These are phyloP conservation scores for Rhodofomes roseus DNA, from an alignment of 1,284 basidiomycete species.

Conservation along the genomic window DNA sequence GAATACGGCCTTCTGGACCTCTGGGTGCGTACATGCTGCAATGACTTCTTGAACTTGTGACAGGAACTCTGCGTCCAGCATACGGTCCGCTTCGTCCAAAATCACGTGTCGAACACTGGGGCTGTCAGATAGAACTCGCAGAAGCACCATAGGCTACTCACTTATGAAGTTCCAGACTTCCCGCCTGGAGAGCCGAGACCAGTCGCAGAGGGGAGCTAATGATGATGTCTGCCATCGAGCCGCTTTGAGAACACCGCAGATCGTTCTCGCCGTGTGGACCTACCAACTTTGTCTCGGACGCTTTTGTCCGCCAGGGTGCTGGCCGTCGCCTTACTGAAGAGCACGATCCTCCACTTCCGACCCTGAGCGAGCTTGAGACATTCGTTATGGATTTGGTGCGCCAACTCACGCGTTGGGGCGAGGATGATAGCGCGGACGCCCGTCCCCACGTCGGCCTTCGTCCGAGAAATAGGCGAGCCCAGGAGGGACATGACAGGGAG, in stretches of 20 bases:
- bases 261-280: slow-evolving; percentile 23
- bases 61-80: slow-evolving; percentile 88
- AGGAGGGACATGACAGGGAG: slow-evolving; percentile 76
- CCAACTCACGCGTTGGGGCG: slow-evolving; percentile 89
- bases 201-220: slow-evolving; percentile 81
- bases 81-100: slow-evolving; percentile 88
- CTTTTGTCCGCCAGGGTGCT: slow-evolving; percentile 65
- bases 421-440: slow-evolving; percentile 51
- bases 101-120: slow-evolving; percentile 77
- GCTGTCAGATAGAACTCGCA: neutral
- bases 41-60: slow-evolving; percentile 89
- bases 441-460: slow-evolving; percentile 40
- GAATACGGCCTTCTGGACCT: slow-evolving; percentile 86
- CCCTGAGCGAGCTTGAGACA: slow-evolving; percentile 80
- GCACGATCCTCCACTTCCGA: slow-evolving; percentile 78
- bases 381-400: slow-evolving; percentile 94
- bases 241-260: neutral
- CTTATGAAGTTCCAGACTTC: slow-evolving; percentile 69
- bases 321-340: slow-evolving; percentile 86
- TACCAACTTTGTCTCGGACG: slow-evolving; percentile 72
- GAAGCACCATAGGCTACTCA: slow-evolving; percentile 35
- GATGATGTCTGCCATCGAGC: slow-evolving; percentile 56
- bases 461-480: slow-evolving; percentile 52
- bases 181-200: slow-evolving; percentile 69
- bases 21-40: slow-evolving; percentile 70